Evolutionary conservation across 768 basidiomycete species (phyloP).

Genomic region (Leccinum longicurvipes): DNA sequence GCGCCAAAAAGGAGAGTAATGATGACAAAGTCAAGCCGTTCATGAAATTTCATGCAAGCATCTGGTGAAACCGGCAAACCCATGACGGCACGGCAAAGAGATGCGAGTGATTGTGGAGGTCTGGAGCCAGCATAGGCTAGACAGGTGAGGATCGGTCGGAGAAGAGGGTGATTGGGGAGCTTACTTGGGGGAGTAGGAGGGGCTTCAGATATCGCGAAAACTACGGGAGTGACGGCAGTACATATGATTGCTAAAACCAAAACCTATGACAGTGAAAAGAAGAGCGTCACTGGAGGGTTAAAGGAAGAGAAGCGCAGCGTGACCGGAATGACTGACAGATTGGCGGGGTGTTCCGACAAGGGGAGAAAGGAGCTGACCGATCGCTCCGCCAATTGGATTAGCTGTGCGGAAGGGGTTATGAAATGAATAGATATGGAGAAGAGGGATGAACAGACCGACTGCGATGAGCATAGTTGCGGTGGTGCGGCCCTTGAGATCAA

Average conservation of each 20-base stretch:
- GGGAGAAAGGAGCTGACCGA: conserved; percentile 73
- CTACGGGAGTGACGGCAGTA: conserved; percentile 55
- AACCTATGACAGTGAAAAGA: conserved; percentile 40
- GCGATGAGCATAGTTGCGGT: conserved; percentile 70
- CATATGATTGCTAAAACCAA: conserved; percentile 69
- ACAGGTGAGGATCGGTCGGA: neutral
- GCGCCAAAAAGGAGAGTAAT: conserved; percentile 58
- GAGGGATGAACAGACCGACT: conserved; percentile 31
- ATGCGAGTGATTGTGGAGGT: conserved; percentile 47
- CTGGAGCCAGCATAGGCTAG: conserved; percentile 69
- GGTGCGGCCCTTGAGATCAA: conserved; percentile 69
- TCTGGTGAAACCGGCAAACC: conserved; percentile 41
- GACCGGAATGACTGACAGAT: conserved; percentile 48
- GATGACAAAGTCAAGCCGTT: conserved; percentile 70
- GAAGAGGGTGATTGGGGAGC: conserved; percentile 7
- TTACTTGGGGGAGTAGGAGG: conserved; percentile 81
- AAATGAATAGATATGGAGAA: neutral
- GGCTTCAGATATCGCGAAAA: conserved; percentile 53
- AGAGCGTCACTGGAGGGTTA: neutral
- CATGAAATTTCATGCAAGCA: conserved; percentile 56
- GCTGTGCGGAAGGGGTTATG: conserved; percentile 35
- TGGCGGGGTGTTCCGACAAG: conserved; percentile 48
- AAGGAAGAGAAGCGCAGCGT: neutral
- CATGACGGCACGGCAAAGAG: conserved; percentile 53
- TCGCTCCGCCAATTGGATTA: conserved; percentile 70